Conservation (phyloP, 1,284 basidiomycete genomes). For the Schizopora paradoxa region DNA sequence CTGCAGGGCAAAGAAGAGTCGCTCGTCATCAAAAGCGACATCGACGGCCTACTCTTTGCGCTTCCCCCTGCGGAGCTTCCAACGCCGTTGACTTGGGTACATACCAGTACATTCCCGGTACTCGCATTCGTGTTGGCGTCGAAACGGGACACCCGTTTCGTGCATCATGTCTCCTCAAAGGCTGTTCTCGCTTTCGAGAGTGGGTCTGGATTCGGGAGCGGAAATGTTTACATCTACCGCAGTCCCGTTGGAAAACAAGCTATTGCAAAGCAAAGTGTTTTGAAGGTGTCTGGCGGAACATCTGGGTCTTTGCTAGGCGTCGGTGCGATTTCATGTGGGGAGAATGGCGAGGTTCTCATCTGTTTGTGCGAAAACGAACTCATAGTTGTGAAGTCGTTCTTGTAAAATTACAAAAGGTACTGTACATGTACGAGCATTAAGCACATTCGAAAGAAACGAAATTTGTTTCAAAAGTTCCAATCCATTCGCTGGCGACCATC, state of each 20-base stretch:
- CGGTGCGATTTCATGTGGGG: constrained; percentile 39
- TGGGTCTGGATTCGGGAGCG: constrained; percentile 55
- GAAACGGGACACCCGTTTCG: constrained; percentile 84
- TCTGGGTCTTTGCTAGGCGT: constrained; percentile 80
- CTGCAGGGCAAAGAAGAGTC: constrained; percentile 30
- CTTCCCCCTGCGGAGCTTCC: constrained; percentile 27
- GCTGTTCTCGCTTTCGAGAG: constrained; percentile 79
- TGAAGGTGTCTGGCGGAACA: constrained; percentile 62
- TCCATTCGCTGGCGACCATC: constrained; percentile 12
- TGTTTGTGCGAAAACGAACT: constrained; percentile 78
- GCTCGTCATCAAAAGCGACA: constrained; percentile 69
- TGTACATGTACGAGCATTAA: too few relatives aligned
- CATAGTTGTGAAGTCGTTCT: constrained; percentile 43
- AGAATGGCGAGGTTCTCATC: constrained; percentile 42
- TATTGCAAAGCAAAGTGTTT: constrained; percentile 73
- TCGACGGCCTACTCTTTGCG: constrained; percentile 76
- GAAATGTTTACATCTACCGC: constrained; percentile 84
- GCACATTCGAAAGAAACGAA: too few relatives aligned
- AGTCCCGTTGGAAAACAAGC: constrained; percentile 35
- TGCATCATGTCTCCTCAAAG: constrained; percentile 54
- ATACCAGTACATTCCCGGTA: constrained; percentile 78
- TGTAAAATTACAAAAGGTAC: too few relatives aligned
- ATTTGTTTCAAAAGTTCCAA: constrained; percentile 1
- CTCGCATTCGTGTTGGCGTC: constrained; percentile 92
- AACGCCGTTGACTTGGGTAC: constrained; percentile 54